Evolutionary conservation across 2,329 filamentous ascomycete genomes (phyloP).

Genomic region (Paecilomyces formosus): DNA sequence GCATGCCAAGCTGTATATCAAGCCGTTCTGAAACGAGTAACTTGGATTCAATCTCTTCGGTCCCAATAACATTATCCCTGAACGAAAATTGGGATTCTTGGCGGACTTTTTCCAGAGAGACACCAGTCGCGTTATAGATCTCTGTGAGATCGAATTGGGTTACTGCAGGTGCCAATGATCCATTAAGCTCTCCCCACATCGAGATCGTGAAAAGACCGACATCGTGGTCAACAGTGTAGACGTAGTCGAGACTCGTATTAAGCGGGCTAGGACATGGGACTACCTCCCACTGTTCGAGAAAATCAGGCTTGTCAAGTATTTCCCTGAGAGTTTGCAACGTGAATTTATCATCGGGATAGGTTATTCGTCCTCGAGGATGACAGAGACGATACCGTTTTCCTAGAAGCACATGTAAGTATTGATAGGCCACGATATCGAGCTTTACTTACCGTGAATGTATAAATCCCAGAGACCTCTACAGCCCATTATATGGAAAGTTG

Average conservation of each 20-base stretch:
- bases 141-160: not conserved
- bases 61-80: not conserved
- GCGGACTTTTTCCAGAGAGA: not conserved
- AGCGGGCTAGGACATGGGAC: constrained; percentile 14
- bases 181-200: constrained; percentile 5
- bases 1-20: constrained; percentile 10
- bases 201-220: constrained; percentile 10
- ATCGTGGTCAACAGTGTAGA: constrained; percentile 18
- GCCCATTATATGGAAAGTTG: too few relatives aligned
- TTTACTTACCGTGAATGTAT: too few relatives aligned
- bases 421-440: too few relatives aligned
- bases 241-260: constrained; percentile 13
- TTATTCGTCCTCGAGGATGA: constrained; percentile 4
- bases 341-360: constrained; percentile 2
- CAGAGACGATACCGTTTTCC: constrained; percentile 17
- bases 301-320: not conserved
- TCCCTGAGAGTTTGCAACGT: constrained; percentile 1
- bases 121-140: not conserved
- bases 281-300: constrained; percentile 12
- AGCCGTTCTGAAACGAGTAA: constrained; percentile 5
- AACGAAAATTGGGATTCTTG: not conserved
- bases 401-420: not conserved
- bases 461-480: too few relatives aligned
- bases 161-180: not conserved
- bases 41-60: not conserved